These are phyloP conservation scores for Moesziomyces sp. DNA, from an alignment of 1,284 basidiomycete species.

Conservation along the genomic window DNA sequence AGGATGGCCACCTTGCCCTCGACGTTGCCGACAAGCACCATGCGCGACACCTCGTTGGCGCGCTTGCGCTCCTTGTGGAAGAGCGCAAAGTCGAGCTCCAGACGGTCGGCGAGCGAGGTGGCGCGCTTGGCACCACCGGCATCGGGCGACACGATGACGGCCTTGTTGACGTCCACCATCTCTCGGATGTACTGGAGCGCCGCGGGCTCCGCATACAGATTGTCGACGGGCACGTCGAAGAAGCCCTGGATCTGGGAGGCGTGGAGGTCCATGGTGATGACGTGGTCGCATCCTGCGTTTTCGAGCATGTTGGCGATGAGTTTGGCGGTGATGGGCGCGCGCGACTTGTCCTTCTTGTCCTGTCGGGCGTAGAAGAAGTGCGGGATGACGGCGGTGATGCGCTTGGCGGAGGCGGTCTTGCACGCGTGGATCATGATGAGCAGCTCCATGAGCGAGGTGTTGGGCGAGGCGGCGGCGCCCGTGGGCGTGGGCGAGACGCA, in stretches of 20 bases:
- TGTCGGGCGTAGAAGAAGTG: slow-evolving; percentile 70
- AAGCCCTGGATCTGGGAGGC: slow-evolving; percentile 78
- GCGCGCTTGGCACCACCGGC: slow-evolving; percentile 98
- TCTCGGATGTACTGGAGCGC: slow-evolving; percentile 94
- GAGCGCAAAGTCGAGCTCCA: slow-evolving; percentile 97
- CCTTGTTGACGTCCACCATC: slow-evolving; percentile 85
- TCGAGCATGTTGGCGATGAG: slow-evolving; percentile 99
- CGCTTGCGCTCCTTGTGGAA: slow-evolving; percentile 99
- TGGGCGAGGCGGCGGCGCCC: slow-evolving; percentile 49
- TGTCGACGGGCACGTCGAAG: slow-evolving; percentile 99
- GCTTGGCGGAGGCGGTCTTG: slow-evolving; percentile 83
- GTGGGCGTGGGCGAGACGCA: slow-evolving; percentile 73
- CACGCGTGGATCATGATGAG: slow-evolving; percentile 99
- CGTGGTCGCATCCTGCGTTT: slow-evolving; percentile 96
- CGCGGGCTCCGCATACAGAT: slow-evolving; percentile 98
- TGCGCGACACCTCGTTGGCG: slow-evolving; percentile 98
- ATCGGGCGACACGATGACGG: slow-evolving; percentile 98
- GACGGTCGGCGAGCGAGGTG: slow-evolving; percentile 94
- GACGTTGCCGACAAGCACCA: slow-evolving; percentile 96
- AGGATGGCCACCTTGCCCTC: slow-evolving; percentile 93
- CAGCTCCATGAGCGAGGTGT: slow-evolving; percentile 89
- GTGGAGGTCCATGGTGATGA: slow-evolving; percentile 73
- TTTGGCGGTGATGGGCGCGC: slow-evolving; percentile 98
- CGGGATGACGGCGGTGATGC: slow-evolving; percentile 87
- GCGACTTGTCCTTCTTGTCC: slow-evolving; percentile 99